Evolutionary conservation across 2,329 filamentous ascomycete genomes (phyloP).

Genomic region (Penicillium crustosum): DNA sequence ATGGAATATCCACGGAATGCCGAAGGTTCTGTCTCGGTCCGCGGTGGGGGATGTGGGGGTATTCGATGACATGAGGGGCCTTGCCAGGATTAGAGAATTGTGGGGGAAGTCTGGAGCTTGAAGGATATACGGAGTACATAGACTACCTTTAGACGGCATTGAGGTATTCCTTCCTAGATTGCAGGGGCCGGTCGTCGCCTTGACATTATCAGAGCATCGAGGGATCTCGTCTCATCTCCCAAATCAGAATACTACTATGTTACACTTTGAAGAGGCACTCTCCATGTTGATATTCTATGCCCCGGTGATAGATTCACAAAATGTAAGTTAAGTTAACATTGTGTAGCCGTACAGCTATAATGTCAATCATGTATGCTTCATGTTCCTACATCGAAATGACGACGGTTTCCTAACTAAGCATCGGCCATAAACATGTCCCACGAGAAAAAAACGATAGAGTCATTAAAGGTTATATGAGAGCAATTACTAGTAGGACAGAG

Average conservation of each 20-base stretch:
- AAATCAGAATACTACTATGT: neutral
- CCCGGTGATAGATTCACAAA: neutral
- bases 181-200: neutral
- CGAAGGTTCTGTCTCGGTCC: no score
- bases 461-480: no score
- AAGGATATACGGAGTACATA: neutral
- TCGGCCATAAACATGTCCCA: neutral
- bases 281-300: neutral
- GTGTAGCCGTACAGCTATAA: neutral
- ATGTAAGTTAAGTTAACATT: neutral
- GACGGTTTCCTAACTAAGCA: neutral
- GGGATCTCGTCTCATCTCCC: neutral
- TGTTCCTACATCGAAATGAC: neutral
- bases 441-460: neutral
- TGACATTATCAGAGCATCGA: neutral
- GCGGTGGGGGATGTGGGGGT: neutral
- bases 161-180: no score
- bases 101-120: neutral
- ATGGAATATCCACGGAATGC: neutral
- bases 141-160: neutral
- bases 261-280: neutral
- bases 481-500: no score
- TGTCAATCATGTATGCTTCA: neutral
- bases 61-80: neutral
- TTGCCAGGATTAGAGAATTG: neutral